Conservation (phyloP, 495 filamentous ascomycete species). For the Penicillium ochrochloron region DNA sequence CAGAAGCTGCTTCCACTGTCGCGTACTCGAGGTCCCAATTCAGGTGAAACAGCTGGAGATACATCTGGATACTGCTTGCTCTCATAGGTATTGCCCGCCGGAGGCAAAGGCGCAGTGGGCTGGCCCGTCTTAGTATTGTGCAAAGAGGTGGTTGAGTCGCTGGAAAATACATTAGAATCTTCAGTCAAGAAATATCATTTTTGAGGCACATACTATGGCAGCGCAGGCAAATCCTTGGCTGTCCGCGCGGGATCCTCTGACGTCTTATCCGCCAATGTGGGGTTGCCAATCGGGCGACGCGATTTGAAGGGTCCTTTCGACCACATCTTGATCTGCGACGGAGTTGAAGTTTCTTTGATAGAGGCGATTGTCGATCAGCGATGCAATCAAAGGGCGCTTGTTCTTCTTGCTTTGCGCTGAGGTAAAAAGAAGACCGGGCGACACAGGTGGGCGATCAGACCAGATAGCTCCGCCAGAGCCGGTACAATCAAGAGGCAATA, state of each 20-base stretch:
- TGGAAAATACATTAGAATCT: slow-evolving; percentile 5
- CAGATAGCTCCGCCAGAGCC: neutral
- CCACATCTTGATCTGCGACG: slow-evolving; percentile 46
- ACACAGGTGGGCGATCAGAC: slow-evolving; percentile 3
- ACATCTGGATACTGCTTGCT: slow-evolving; percentile 35
- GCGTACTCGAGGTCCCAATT: slow-evolving; percentile 14
- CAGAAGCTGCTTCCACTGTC: slow-evolving; percentile 44
- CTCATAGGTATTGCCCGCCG: neutral
- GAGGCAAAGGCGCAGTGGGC: neutral
- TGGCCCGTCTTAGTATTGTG: neutral
- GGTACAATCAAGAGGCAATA: neutral
- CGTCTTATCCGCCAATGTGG: slow-evolving; percentile 49
- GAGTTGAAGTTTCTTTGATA: neutral
- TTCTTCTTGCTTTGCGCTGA: neutral
- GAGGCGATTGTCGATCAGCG: slow-evolving; percentile 6
- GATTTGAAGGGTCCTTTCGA: slow-evolving; percentile 45
- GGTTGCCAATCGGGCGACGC: slow-evolving; percentile 50
- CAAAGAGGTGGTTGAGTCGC: neutral
- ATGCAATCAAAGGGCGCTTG: slow-evolving; percentile 2
- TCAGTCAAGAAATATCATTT: neutral
- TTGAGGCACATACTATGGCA: slow-evolving; percentile 46
- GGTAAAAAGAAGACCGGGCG: slow-evolving; percentile 7
- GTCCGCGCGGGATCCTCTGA: slow-evolving; percentile 29
- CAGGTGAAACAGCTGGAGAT: slow-evolving; percentile 53
- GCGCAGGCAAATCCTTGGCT: slow-evolving; percentile 42